Percentiles rank a stretch among this genome's conserved stretches.
Evolutionary conservation across 2,329 filamentous ascomycete species (phyloP).

Genomic region (Phaeosphaeriaceae sp.): DNA sequence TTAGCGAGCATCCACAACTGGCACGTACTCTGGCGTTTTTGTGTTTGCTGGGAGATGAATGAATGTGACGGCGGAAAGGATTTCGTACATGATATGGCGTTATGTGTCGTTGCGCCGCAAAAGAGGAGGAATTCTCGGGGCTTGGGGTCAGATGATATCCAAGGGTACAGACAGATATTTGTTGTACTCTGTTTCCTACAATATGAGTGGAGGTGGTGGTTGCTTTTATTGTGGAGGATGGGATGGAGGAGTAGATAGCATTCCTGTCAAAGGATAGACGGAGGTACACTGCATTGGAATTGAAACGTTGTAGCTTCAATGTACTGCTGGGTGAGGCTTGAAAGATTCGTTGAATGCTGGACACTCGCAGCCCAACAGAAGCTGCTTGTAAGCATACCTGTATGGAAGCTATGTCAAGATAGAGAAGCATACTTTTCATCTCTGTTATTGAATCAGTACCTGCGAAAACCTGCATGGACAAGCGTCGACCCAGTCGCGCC

Average conservation of each 20-base stretch:
- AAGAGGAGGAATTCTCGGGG: constrained; percentile 8
- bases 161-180: constrained; percentile 14
- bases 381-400: neutral
- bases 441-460: neutral
- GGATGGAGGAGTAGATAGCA: constrained; percentile 26
- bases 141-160: constrained; percentile 26
- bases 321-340: neutral
- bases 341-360: neutral
- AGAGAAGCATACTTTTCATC: too few relatives aligned
- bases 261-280: constrained; percentile 16
- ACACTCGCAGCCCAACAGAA: neutral
- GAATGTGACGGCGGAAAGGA: neutral
- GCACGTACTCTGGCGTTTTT: constrained; percentile 34
- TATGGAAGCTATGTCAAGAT: neutral
- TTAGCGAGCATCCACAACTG: constrained; percentile 41
- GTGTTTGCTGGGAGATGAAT: constrained; percentile 14
- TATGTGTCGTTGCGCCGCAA: constrained; percentile 11
- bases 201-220: neutral
- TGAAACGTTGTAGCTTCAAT: neutral
- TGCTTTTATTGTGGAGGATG: neutral
- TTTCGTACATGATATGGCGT: constrained; percentile 18
- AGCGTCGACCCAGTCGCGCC: neutral
- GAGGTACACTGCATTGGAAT: neutral
- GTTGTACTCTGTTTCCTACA: constrained; percentile 2
- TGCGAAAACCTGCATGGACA: neutral